Conservation (phyloP, 768 basidiomycete genomes). For the Austroboletus eburneus region DNA sequence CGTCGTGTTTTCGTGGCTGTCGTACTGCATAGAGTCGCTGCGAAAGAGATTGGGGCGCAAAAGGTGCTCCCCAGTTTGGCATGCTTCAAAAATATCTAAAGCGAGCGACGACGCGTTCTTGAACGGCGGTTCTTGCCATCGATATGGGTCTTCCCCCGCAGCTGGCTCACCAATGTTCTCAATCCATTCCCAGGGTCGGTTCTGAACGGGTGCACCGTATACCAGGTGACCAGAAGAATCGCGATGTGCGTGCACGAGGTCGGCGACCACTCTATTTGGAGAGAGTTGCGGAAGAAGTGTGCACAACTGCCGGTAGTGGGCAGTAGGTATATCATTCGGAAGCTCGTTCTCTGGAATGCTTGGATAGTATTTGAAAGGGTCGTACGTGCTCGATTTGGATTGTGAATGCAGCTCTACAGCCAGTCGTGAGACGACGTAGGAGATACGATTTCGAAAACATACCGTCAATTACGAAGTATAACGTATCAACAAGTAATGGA, state of each 20-base stretch:
- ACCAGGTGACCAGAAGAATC: conserved; percentile 51
- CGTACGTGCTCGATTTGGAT: conserved; percentile 44
- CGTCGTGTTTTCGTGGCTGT: conserved; percentile 17
- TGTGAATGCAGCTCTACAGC: conserved; percentile 59
- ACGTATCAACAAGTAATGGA: conserved; percentile 67
- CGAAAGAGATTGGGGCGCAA: conserved; percentile 1
- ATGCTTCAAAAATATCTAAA: conserved; percentile 66
- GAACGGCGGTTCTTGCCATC: conserved; percentile 41
- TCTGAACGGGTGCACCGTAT: conserved; percentile 52
- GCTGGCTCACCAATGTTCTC: conserved; percentile 59
- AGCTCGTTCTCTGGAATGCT: conserved; percentile 45
- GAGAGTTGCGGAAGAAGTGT: conserved; percentile 55
- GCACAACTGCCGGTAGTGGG: conserved; percentile 54
- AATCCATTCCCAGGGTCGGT: conserved; percentile 85
- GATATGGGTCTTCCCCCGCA: conserved; percentile 40
- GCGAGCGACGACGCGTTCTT: conserved; percentile 70
- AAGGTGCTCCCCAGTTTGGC: conserved; percentile 58
- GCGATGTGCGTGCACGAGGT: conserved; percentile 56
- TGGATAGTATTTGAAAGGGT: conserved; percentile 67
- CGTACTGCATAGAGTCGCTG: conserved; percentile 2
- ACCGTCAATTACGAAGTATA: conserved; percentile 75
- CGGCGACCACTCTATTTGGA: conserved; percentile 46
- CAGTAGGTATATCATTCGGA: conserved; percentile 49
- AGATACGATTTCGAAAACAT: conserved; percentile 9
- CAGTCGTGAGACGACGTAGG: background rate